phyloP scores from a whole-genome alignment of 2,329 filamentous ascomycete species.

The Albifimbria verrucaria region DNA sequence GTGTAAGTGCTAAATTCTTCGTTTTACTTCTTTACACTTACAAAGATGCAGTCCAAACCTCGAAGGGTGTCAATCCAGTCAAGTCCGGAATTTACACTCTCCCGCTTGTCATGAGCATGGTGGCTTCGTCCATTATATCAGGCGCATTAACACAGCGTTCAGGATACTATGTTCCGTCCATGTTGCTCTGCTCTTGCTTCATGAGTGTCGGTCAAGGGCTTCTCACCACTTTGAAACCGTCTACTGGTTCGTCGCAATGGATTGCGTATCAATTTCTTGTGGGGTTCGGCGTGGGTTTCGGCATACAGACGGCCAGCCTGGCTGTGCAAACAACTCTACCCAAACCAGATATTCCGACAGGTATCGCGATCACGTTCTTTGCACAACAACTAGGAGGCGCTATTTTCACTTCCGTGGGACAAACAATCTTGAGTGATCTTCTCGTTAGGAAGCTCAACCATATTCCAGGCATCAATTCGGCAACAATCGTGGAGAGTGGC shows the following conservation, averaged over 20 bases:
- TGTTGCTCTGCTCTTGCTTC: slow-evolving; percentile 48
- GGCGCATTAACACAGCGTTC: slow-evolving; percentile 48
- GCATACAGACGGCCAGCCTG: slow-evolving; percentile 55
- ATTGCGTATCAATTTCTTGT: slow-evolving; percentile 57
- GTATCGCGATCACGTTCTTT: slow-evolving; percentile 55
- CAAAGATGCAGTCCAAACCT: slow-evolving; percentile 47
- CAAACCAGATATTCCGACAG: slow-evolving; percentile 50
- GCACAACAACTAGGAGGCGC: slow-evolving; percentile 57
- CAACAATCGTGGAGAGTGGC: slow-evolving; percentile 42
- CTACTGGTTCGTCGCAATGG: slow-evolving; percentile 49
- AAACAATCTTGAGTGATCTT: slow-evolving; percentile 48
- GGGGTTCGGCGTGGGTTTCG: slow-evolving; percentile 56
- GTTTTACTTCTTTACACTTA: slow-evolving; percentile 10
- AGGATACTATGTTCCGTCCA: slow-evolving; percentile 59
- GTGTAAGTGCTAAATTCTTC: slow-evolving; percentile 37
- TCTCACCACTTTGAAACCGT: slow-evolving; percentile 50
- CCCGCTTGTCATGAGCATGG: slow-evolving; percentile 53
- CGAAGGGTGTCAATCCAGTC: slow-evolving; percentile 48
- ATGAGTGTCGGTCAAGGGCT: slow-evolving; percentile 54
- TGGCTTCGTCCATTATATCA: slow-evolving; percentile 46
- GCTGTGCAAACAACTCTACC: slow-evolving; percentile 54
- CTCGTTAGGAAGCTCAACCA: slow-evolving; percentile 35
- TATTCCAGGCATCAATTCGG: slow-evolving; percentile 40
- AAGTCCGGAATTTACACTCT: slow-evolving; percentile 56
- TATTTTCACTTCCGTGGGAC: slow-evolving; percentile 54